phyloP scores from a whole-genome alignment of 306 rosid genomes.

The Pachyrhizus erosus region DNA sequence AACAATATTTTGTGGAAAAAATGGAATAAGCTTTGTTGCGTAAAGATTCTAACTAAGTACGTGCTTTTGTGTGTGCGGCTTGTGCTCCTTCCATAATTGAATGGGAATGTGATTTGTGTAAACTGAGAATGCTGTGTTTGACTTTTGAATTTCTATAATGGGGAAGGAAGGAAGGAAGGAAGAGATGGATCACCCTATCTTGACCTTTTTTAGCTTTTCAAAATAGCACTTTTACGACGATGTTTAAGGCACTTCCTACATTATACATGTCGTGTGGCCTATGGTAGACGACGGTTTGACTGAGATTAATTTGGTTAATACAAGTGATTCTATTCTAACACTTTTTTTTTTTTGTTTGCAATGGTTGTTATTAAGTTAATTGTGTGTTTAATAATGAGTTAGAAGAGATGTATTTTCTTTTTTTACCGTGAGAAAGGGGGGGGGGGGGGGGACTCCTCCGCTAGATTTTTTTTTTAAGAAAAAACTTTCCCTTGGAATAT shows the following conservation, averaged over 20 bases:
- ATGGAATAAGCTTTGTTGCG: neutral
- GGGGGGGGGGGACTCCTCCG: too few species aligned
- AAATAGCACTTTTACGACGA: conserved; percentile 28
- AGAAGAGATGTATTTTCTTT: too few species aligned
- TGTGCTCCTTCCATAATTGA: neutral
- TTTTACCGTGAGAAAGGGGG: too few species aligned
- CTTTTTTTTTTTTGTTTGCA: too few species aligned
- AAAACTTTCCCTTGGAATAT: too few species aligned
- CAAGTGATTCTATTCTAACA: neutral
- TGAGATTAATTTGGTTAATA: neutral
- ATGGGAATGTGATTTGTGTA: conserved; percentile 32
- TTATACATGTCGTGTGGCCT: neutral
- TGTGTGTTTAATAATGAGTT: too few species aligned
- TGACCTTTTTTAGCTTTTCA: conserved; percentile 6
- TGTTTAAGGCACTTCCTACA: neutral
- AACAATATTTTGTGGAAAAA: neutral
- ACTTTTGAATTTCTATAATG: neutral
- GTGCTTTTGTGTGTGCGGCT: conserved; percentile 19
- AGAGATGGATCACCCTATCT: neutral
- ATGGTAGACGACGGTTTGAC: neutral
- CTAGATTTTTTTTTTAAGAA: too few species aligned
- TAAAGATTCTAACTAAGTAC: neutral
- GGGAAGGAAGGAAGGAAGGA: neutral
- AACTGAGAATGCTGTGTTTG: conserved; percentile 21
- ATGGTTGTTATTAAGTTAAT: too few species aligned